Conservation (phyloP, 2,329 filamentous ascomycete genomes). For the Orbilia oligospora region DNA sequence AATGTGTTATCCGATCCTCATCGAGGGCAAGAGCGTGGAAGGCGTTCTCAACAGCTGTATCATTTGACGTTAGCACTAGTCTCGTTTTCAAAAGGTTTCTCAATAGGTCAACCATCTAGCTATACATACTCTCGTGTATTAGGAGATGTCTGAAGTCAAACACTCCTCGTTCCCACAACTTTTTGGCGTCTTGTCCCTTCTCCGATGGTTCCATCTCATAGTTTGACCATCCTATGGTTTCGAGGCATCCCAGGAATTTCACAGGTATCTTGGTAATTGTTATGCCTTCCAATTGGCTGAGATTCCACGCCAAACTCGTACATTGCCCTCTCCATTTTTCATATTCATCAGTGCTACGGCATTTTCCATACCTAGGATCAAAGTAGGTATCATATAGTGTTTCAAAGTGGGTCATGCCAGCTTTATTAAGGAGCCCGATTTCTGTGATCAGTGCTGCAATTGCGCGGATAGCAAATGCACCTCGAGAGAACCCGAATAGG, state of each 20-base stretch:
- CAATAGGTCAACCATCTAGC: not conserved
- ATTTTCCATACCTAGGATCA: conserved; percentile 48
- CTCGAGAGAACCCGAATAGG: conserved; percentile 73
- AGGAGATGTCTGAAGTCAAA: conserved; percentile 43
- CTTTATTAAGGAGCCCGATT: conserved; percentile 71
- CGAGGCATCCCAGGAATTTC: conserved; percentile 54
- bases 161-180: conserved; percentile 42
- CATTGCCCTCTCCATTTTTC: conserved; percentile 34
- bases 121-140: conserved; percentile 42
- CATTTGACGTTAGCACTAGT: not conserved
- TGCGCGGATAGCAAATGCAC: conserved; percentile 73
- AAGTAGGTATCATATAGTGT: conserved; percentile 71
- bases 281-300: conserved; percentile 5
- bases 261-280: conserved; percentile 29
- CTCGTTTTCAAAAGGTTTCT: too few species aligned
- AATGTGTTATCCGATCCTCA: conserved; percentile 68
- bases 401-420: conserved; percentile 73
- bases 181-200: conserved; percentile 4
- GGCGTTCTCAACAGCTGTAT: conserved; percentile 71
- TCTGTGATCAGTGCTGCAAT: conserved; percentile 72
- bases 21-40: conserved; percentile 75
- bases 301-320: conserved; percentile 9
- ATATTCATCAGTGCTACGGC: conserved; percentile 38
- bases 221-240: conserved; percentile 57
- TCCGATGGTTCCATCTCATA: conserved; percentile 9